Conservation (phyloP, 2,329 filamentous ascomycete species). For the Verticillium longisporum region DNA sequence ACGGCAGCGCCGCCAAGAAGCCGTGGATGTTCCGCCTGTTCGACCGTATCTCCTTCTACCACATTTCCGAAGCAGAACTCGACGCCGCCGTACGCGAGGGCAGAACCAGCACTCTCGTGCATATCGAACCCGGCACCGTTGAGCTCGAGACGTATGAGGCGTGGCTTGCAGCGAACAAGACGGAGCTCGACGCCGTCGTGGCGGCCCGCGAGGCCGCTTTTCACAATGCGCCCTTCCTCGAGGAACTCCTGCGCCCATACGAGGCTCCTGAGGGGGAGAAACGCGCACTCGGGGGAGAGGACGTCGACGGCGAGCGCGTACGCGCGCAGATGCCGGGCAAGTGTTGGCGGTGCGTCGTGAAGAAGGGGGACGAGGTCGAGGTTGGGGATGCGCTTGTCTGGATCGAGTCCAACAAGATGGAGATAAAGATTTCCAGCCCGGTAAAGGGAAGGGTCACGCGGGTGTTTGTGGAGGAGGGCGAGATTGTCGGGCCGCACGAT, state of each 20-base stretch:
- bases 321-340: conserved; percentile 24
- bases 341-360: conserved; percentile 24
- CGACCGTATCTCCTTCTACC: conserved; percentile 25
- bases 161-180: conserved; percentile 21
- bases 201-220: conserved; percentile 18
- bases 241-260: conserved; percentile 19
- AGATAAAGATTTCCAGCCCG: conserved; percentile 24
- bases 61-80: conserved; percentile 19
- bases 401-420: conserved; percentile 31
- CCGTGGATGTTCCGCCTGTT: conserved; percentile 24
- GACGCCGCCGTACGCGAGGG: conserved; percentile 12
- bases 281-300: neutral
- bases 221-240: conserved; percentile 17
- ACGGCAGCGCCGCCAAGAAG: neutral
- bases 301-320: conserved; percentile 15
- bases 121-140: conserved; percentile 17
- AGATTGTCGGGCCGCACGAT: conserved; percentile 21
- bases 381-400: conserved; percentile 22
- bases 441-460: conserved; percentile 16
- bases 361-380: conserved; percentile 15
- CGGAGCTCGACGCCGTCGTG: conserved; percentile 14
- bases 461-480: conserved; percentile 18
- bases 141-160: conserved; percentile 22
- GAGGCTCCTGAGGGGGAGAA: conserved; percentile 3
- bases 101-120: conserved; percentile 16